Base-by-base conservation (phyloP, 495 filamentous ascomycete species). In the Hypoxylon fuscum region DNA sequence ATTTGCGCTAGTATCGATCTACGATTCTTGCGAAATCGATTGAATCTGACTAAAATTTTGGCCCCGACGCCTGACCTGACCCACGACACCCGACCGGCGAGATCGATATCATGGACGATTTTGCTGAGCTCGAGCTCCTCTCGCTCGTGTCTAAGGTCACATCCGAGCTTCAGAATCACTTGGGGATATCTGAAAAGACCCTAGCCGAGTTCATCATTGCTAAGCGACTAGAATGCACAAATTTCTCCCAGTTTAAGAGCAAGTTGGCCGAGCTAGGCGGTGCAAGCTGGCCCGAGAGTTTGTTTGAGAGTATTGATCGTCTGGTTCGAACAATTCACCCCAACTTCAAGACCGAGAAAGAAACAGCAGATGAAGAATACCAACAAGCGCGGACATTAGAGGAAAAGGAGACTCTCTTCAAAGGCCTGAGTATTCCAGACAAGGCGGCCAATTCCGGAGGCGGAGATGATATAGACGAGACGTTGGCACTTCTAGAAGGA, bases 131-230 rank as follows among this genome's bases (percentile, higher is more conserved):
- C 62, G 95, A 98, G 79, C 81, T 96, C 59, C 86, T 98, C 57
- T 96, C 92, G 60, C 86, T 98, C 55, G 93, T 98, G 59, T 93
- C 91, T 41, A 96, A 94, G 75, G 91, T 98, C 65, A 96, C 92
- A 31, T 92, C 88, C 25, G 95, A 98, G 77, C 80, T 98, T 38
- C 88, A 92, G 64, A 98, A 98, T 75, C 90, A 98, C 76, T 76
- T 98, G 50, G 92, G 94, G 27, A 88, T 97, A 68, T 90, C 81
- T 74, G 94, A 98, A 72, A 97, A 96, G 77, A 96, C 92, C 1
- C 80, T 98, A 14, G 93, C 95, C 46, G 95, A 98, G 74, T 98
- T 96, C 72, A 83, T 98, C 53, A 97, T 98, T 64, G 90, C 88
- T 59, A 90, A 96, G 64, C 91, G 96, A 66, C 70, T 89, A 67